These are phyloP conservation scores for Microbotryum violaceum DNA, from an alignment of 1,284 basidiomycete genomes.

Conservation along the genomic window DNA sequence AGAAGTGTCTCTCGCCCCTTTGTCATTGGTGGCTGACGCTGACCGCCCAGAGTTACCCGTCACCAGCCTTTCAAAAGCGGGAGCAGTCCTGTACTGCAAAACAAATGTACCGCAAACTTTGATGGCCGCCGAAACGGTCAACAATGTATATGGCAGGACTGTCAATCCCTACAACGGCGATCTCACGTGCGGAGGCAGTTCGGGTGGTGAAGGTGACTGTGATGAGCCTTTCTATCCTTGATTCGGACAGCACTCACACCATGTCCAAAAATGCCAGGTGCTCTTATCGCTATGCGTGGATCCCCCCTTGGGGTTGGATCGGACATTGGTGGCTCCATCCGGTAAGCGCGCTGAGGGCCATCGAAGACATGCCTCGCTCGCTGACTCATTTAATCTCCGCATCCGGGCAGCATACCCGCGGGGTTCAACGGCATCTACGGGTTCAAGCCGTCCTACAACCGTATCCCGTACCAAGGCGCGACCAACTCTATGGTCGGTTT, in stretches of 20 bases:
- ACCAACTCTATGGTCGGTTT: conserved; percentile 24
- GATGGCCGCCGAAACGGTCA: conserved; percentile 38
- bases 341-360: neutral
- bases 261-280: conserved; percentile 39
- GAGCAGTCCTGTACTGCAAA: conserved; percentile 17
- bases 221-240: too few species aligned
- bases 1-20: conserved; percentile 46
- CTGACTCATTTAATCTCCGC: neutral
- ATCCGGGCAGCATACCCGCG: conserved; percentile 56
- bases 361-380: neutral
- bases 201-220: conserved; percentile 51
- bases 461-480: conserved; percentile 59
- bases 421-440: conserved; percentile 60
- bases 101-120: conserved; percentile 29
- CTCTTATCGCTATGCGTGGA: conserved; percentile 53
- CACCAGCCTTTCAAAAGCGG: neutral
- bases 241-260: too few species aligned
- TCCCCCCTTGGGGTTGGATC: conserved; percentile 59
- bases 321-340: conserved; percentile 59
- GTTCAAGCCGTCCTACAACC: conserved; percentile 60
- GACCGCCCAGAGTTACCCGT: neutral
- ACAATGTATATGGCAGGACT: conserved; percentile 59
- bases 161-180: conserved; percentile 54
- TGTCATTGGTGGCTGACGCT: conserved; percentile 20
- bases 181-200: conserved; percentile 46